These are phyloP conservation scores for Nicotiana undulata DNA, from an alignment of 257 asterid genomes.

Conservation along the genomic window DNA sequence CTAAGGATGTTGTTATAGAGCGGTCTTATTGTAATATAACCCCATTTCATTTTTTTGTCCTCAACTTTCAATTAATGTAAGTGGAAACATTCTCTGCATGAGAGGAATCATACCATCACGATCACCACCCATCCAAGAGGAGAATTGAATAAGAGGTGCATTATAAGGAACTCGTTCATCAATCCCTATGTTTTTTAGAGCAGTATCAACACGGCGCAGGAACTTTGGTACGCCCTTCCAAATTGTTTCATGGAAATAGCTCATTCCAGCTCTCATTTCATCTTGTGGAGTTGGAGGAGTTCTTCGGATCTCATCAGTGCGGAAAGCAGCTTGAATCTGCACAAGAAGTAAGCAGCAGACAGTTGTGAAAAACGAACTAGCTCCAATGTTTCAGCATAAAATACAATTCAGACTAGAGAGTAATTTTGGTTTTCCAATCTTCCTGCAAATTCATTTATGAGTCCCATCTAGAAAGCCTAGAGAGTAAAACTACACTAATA, in stretches of 20 bases:
- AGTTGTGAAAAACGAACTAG: neutral
- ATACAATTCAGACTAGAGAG: neutral
- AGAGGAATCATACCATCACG: conserved; percentile 35
- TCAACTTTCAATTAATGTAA: neutral
- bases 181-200: conserved; percentile 42
- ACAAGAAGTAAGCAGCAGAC: neutral
- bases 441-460: neutral
- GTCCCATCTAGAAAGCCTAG: neutral
- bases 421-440: neutral
- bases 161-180: conserved; percentile 44
- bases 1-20: too few species aligned
- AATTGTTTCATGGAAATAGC: conserved; percentile 49
- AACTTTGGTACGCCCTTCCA: conserved; percentile 53
- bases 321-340: conserved; percentile 48
- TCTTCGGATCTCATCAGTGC: conserved; percentile 47
- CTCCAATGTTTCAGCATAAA: neutral
- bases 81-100: neutral
- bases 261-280: conserved; percentile 58
- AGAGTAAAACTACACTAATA: neutral
- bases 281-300: conserved; percentile 54
- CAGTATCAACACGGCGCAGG: conserved; percentile 44
- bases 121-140: conserved; percentile 59
- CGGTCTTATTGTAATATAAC: neutral
- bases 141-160: conserved; percentile 48
- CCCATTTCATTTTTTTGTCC: neutral